A percentile compares a stretch with the other conserved stretches of the same genome.
Conservation (phyloP, 768 basidiomycete genomes). For the Boletus sensibilis region DNA sequence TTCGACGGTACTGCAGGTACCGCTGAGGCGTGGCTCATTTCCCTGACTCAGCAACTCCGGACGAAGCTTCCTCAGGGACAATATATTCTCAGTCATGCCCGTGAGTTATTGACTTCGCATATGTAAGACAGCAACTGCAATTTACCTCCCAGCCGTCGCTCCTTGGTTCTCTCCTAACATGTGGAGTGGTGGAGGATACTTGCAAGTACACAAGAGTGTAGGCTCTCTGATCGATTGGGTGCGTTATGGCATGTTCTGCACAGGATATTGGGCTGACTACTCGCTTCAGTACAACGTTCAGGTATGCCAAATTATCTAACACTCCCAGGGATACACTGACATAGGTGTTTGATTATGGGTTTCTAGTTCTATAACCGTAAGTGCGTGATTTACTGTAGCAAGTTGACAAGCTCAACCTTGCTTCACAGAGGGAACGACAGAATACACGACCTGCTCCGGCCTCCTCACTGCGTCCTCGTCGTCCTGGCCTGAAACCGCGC, state of each 20-base stretch:
- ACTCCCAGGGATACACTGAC: not conserved
- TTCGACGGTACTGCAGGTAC: slow-evolving; percentile 37
- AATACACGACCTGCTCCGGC: slow-evolving; percentile 37
- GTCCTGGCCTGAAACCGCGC: slow-evolving; percentile 39
- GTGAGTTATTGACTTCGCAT: slow-evolving; percentile 18
- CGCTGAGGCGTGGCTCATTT: slow-evolving; percentile 46
- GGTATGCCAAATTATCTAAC: slow-evolving; percentile 12
- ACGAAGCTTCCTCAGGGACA: slow-evolving; percentile 30
- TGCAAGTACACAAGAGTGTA: slow-evolving; percentile 37
- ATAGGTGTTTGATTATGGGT: not conserved
- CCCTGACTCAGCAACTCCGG: slow-evolving; percentile 33
- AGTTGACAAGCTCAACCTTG: not conserved
- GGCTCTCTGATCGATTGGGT: slow-evolving; percentile 48
- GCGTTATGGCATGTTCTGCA: not conserved
- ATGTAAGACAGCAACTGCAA: too few species aligned
- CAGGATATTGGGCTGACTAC: not conserved
- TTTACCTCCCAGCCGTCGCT: slow-evolving; percentile 35
- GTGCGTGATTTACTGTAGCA: not conserved
- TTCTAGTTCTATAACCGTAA: slow-evolving; percentile 24
- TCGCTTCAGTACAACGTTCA: slow-evolving; percentile 43
- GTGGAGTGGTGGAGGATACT: slow-evolving; percentile 44
- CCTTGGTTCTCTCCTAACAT: slow-evolving; percentile 40
- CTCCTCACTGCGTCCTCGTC: slow-evolving; percentile 42
- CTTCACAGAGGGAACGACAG: slow-evolving; percentile 34
- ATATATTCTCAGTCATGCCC: slow-evolving; percentile 37